Conservation (phyloP, 2,329 filamentous ascomycete species). For the Diaporthe aspalathi region DNA sequence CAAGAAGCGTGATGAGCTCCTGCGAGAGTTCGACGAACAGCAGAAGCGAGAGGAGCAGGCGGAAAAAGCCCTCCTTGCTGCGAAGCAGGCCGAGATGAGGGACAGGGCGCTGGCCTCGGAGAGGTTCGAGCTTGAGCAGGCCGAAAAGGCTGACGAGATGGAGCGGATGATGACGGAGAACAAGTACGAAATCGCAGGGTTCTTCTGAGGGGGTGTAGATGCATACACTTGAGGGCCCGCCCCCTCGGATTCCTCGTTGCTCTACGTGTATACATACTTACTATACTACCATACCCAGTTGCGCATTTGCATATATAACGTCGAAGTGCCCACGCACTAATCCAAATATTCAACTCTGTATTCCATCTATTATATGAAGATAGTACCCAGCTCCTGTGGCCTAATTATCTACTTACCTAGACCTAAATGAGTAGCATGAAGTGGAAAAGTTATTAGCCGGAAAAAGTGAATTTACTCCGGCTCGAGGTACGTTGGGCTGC, state of each 20-base stretch:
- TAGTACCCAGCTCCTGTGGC: too few species aligned
- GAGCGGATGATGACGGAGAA: constrained; percentile 31
- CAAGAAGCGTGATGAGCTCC: constrained; percentile 25
- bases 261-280: neutral
- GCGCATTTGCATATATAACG: neutral
- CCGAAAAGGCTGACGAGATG: constrained; percentile 35
- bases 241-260: constrained; percentile 8
- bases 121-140: constrained; percentile 2
- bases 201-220: constrained; percentile 29
- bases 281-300: neutral
- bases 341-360: neutral
- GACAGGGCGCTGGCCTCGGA: constrained; percentile 32
- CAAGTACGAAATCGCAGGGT: constrained; percentile 9
- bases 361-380: neutral
- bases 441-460: too few species aligned
- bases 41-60: constrained; percentile 16
- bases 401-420: too few species aligned
- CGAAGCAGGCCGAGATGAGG: constrained; percentile 26
- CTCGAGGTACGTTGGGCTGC: neutral
- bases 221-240: neutral
- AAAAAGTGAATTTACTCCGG: too few species aligned
- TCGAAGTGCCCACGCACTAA: constrained; percentile 16
- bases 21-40: constrained; percentile 30
- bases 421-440: too few species aligned
- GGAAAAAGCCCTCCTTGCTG: neutral